Percentiles rank a stretch among this genome's conserved stretches.
These are phyloP conservation scores for Allantophomopsis lycopodina DNA, from an alignment of 2,329 filamentous ascomycete species.

Conservation along the genomic window DNA sequence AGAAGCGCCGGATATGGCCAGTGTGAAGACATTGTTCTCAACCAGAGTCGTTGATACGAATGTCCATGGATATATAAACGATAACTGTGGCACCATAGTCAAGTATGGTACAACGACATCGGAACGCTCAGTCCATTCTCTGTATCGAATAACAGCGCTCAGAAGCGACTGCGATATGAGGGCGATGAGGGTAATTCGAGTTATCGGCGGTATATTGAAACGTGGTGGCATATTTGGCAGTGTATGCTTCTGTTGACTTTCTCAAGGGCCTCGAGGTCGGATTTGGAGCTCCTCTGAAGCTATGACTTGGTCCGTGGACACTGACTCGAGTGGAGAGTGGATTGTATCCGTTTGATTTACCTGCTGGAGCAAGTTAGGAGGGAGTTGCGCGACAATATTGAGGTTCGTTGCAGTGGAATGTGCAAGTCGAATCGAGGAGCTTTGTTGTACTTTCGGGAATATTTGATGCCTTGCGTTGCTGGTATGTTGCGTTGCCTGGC, in stretches of 20 bases:
- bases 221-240: conserved; percentile 55
- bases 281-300: too few species aligned
- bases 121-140: conserved; percentile 48
- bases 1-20: conserved; percentile 62
- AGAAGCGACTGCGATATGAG: conserved; percentile 69
- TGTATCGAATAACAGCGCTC: conserved; percentile 65
- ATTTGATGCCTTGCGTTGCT: too few species aligned
- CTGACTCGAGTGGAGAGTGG: too few species aligned
- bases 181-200: conserved; percentile 63
- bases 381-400: too few species aligned
- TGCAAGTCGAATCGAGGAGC: too few species aligned
- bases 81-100: conserved; percentile 70
- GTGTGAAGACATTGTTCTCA: conserved; percentile 84
- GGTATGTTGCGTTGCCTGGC: too few species aligned
- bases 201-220: conserved; percentile 87
- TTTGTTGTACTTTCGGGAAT: too few species aligned
- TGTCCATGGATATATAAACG: conserved; percentile 86
- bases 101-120: conserved; percentile 73
- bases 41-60: conserved; percentile 76
- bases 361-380: too few species aligned
- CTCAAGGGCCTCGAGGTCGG: too few species aligned
- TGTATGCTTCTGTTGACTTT: background rate
- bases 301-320: too few species aligned
- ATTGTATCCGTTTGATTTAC: too few species aligned
- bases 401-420: too few species aligned